These are phyloP conservation scores for Lenzites betulinus DNA, from an alignment of 768 basidiomycete species.

Conservation along the genomic window DNA sequence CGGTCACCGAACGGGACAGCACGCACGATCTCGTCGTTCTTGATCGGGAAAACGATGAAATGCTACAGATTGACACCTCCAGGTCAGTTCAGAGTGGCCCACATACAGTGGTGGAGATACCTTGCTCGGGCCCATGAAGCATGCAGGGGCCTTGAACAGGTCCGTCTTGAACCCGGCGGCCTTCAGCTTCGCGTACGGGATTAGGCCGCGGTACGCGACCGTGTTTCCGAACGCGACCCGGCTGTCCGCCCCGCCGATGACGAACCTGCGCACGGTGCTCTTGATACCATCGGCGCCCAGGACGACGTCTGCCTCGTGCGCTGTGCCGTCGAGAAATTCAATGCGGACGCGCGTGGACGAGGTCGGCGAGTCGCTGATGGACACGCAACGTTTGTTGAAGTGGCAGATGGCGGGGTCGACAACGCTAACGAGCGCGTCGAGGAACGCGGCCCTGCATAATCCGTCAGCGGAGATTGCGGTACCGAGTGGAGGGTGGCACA, in stretches of 20 bases:
- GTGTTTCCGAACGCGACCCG: constrained; percentile 46
- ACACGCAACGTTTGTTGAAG: constrained; percentile 51
- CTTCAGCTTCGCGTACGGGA: constrained; percentile 42
- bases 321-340: constrained; percentile 51
- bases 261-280: constrained; percentile 40
- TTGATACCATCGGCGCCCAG: constrained; percentile 43
- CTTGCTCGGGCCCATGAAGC: constrained; percentile 48
- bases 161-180: constrained; percentile 45
- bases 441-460: constrained; percentile 45
- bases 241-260: constrained; percentile 33
- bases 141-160: constrained; percentile 37
- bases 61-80: neutral
- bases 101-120: too few species aligned
- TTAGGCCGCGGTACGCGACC: constrained; percentile 50
- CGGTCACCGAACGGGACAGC: neutral
- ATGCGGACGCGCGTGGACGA: constrained; percentile 35
- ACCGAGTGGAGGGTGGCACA: neutral
- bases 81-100: neutral
- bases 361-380: constrained; percentile 19
- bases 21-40: neutral
- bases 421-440: constrained; percentile 48
- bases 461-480: neutral
- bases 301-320: constrained; percentile 47
- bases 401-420: constrained; percentile 45
- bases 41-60: neutral